phyloP scores from a whole-genome alignment of 495 filamentous ascomycete species.

The Beverwykella pulmonaria region DNA sequence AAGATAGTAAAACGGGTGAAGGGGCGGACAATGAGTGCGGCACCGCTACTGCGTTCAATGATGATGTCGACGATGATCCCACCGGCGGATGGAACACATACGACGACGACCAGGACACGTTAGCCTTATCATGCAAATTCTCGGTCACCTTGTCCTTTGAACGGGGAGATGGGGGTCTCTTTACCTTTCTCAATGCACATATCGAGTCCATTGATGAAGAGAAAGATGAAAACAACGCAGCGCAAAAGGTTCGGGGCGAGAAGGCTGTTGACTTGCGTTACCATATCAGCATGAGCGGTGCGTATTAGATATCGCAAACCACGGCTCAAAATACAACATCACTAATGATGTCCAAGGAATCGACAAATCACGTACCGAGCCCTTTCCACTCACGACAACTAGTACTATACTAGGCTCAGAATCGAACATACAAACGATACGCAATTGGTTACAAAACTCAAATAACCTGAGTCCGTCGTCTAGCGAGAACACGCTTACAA shows the following conservation, averaged over 20 bases:
- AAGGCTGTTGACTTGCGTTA: neutral
- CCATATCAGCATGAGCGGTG: neutral
- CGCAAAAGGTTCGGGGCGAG: neutral
- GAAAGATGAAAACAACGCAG: neutral
- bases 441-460: neutral
- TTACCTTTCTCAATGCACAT: slow-evolving; percentile 2
- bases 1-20: too few relatives aligned
- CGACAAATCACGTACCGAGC: neutral
- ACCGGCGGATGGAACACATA: neutral
- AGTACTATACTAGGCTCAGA: neutral
- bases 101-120: neutral
- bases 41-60: neutral
- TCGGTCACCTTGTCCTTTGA: neutral
- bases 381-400: neutral
- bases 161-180: neutral
- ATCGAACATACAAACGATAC: neutral
- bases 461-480: neutral
- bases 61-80: neutral
- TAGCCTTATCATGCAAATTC: neutral
- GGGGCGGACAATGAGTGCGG: neutral
- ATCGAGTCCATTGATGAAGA: neutral
- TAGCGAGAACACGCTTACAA: too few relatives aligned
- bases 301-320: neutral
- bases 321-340: neutral
- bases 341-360: too few relatives aligned